These are phyloP conservation scores for Penicillium manginii DNA, from an alignment of 495 filamentous ascomycete species.

Conservation along the genomic window DNA sequence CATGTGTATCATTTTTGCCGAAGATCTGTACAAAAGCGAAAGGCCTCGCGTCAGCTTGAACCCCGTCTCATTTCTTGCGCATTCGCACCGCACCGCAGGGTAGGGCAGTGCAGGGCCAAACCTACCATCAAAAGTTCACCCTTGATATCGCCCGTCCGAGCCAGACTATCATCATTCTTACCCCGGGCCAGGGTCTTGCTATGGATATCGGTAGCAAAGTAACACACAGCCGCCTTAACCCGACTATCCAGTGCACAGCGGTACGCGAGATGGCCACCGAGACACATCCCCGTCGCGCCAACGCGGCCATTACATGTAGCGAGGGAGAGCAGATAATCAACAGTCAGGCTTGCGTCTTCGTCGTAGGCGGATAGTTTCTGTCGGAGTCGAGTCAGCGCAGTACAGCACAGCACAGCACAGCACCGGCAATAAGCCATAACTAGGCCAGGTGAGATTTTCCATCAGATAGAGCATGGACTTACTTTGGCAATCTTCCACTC, in stretches of 20 bases:
- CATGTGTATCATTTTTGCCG: conserved; percentile 88
- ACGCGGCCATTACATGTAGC: conserved; percentile 83
- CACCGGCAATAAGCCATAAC: no score
- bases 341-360: conserved; percentile 75
- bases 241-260: conserved; percentile 79
- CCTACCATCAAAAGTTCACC: conserved; percentile 72
- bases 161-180: conserved; percentile 69
- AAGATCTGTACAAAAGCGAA: no score
- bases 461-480: conserved; percentile 14
- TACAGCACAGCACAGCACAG: no score
- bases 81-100: no score
- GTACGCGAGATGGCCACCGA: conserved; percentile 89
- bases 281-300: conserved; percentile 92
- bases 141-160: conserved; percentile 71
- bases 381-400: background rate
- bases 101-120: no score
- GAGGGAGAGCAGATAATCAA: conserved; percentile 74
- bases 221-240: conserved; percentile 77
- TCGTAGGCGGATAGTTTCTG: conserved; percentile 87
- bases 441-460: no score
- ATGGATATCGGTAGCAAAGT: conserved; percentile 95
- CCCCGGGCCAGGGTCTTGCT: conserved; percentile 70
- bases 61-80: no score
- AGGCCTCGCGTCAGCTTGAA: no score
- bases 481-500: conserved; percentile 82